Base-by-base conservation (phyloP, 2,329 filamentous ascomycete genomes). In the Aspergillus transmontanensis region DNA sequence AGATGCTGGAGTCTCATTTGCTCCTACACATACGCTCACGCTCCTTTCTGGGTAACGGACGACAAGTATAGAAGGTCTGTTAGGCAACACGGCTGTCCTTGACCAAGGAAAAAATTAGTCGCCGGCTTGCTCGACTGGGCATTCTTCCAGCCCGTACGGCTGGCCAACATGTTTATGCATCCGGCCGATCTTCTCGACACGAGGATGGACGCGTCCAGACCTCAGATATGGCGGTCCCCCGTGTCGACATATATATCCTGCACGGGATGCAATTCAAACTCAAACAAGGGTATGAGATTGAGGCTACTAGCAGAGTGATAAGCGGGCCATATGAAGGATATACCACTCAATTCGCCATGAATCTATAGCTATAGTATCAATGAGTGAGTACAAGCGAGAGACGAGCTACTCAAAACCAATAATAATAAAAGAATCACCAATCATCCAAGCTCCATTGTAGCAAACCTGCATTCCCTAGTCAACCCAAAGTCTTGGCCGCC, bases 401-500 rank as follows among this genome's bases (percentile, higher is more conserved):
- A 9, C 9, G 28, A 14, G n/a, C 48, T 30, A 51, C 19, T 30
- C 16, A 7, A 51, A 19, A 32, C 16, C 6, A n/a, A n/a, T 32
- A 30, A 51, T 28, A 16, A 48, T 28, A 28, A 7, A 26, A 19
- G 11, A 41, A 45, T n/a, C 39, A 41, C 39, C 39, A 41, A 41
- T 6, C 7, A 19, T n/a, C 6, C 16, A 41, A 41, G 39, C 39
- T 41, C 39, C 39, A 9, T n/a, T 41, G 39, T 41, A 41, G 39
- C 39, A 41, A 41, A 41, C 16, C 39, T 41, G 14, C 36, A 19
- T 19, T 39, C 16, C 39, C 16, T 19, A 41, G 19, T 19, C 6
- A 41, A 41, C 39, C 9, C 9, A n/a, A 19, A 45, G 30, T 63
- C 61, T 63, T 63, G 61, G 64, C 61, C 43, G 57, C 64, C 62